Evolutionary conservation across 805 yeast species (phyloP).

Genomic region (Tetrapisispora nanseiensis): DNA sequence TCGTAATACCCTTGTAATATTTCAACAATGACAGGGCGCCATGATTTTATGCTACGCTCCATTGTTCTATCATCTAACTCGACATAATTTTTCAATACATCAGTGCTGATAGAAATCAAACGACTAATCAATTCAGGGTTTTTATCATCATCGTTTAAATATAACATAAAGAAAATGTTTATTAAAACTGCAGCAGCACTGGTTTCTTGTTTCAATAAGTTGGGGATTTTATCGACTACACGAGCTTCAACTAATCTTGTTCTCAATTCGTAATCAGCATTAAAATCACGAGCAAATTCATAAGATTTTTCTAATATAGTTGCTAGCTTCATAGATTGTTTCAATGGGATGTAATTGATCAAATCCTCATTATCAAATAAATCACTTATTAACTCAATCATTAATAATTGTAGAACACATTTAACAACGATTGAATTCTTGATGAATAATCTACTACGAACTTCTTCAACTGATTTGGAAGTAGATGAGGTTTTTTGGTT

Average conservation of each 20-base stretch:
- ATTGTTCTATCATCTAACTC: constrained; percentile 63
- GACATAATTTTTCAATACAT: constrained; percentile 60
- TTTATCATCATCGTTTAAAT: constrained; percentile 41
- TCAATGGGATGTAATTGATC: constrained; percentile 58
- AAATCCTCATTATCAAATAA: constrained; percentile 62
- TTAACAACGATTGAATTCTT: constrained; percentile 79
- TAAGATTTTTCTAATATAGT: constrained; percentile 57
- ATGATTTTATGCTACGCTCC: constrained; percentile 69
- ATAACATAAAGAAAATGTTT: constrained; percentile 68
- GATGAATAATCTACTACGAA: constrained; percentile 39
- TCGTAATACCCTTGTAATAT: constrained; percentile 74
- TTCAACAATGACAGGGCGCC: constrained; percentile 90
- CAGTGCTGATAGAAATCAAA: constrained; percentile 58
- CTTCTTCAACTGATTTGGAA: constrained; percentile 28
- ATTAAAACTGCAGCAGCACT: constrained; percentile 82
- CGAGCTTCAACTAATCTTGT: constrained; percentile 88
- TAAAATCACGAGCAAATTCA: constrained; percentile 76
- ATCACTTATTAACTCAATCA: constrained; percentile 81
- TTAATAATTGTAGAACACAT: constrained; percentile 79
- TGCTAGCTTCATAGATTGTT: constrained; percentile 50
- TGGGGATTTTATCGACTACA: constrained; percentile 85
- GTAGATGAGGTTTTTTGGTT: constrained; percentile 2
- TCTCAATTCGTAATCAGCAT: constrained; percentile 78
- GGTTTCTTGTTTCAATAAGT: constrained; percentile 83
- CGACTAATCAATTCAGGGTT: constrained; percentile 33